Conservation (phyloP, 1,139 yeast species). For the Blastobotrys proliferans region DNA sequence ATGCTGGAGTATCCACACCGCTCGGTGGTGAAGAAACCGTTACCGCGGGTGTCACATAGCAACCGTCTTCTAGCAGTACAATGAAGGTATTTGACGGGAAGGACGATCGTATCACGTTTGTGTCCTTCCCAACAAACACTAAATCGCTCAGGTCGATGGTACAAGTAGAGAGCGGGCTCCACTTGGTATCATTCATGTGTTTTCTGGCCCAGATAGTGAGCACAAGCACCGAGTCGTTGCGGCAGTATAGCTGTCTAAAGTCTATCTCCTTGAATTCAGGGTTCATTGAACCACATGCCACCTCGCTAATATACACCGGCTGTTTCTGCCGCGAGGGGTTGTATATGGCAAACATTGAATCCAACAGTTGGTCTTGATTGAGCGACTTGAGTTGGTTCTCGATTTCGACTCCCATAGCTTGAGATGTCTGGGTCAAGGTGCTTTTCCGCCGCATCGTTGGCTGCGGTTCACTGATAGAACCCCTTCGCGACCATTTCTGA, state of each 20-base stretch:
- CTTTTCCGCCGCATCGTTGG: constrained; percentile 3
- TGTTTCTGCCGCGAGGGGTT: constrained; percentile 26
- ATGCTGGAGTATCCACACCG: neutral
- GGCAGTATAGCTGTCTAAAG: constrained; percentile 14
- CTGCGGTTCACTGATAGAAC: neutral
- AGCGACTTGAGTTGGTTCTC: constrained; percentile 29
- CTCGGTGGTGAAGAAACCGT: neutral
- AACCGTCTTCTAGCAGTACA: constrained; percentile 39
- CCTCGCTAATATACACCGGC: constrained; percentile 43
- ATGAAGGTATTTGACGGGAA: constrained; percentile 35
- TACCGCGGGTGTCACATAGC: constrained; percentile 30
- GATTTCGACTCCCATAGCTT: constrained; percentile 12
- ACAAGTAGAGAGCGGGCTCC: constrained; percentile 17
- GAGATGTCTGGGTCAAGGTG: constrained; percentile 5
- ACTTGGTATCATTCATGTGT: constrained; percentile 7
- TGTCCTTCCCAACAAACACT: constrained; percentile 24
- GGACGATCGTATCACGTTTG: constrained; percentile 20
- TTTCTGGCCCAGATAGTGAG: constrained; percentile 21
- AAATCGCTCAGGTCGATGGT: constrained; percentile 20
- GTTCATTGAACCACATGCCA: constrained; percentile 32
- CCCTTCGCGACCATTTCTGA: constrained; percentile 12
- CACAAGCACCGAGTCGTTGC: constrained; percentile 16
- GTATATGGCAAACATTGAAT: constrained; percentile 39
- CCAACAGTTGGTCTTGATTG: constrained; percentile 32
- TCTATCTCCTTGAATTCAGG: constrained; percentile 38